Percentiles rank a stretch among this genome's conserved stretches.
Evolutionary conservation across 106 monocot genomes (phyloP).

Genomic region (Chionographis japonica): DNA sequence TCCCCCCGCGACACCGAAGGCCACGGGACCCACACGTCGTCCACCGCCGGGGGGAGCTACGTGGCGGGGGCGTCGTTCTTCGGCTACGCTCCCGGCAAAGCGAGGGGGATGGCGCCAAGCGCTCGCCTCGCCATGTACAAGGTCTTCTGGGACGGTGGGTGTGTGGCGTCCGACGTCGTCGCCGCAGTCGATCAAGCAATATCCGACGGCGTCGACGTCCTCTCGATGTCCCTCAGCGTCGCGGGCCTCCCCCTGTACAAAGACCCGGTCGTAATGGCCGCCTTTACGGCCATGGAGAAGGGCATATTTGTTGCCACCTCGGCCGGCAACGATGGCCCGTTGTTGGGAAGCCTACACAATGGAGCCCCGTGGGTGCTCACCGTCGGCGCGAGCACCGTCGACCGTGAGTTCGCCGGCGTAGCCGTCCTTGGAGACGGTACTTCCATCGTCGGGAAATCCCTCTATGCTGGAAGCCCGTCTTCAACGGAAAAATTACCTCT

Average conservation of each 20-base stretch:
- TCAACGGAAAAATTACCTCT: background rate
- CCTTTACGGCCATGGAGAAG: constrained; percentile 52
- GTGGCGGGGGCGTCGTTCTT: constrained; percentile 36
- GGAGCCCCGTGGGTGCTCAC: constrained; percentile 66
- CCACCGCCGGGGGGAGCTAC: constrained; percentile 53
- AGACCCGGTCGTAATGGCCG: constrained; percentile 62
- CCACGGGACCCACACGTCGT: constrained; percentile 85
- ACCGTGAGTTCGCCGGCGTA: constrained; percentile 40
- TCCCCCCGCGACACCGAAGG: constrained; percentile 61
- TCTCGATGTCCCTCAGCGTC: constrained; percentile 62
- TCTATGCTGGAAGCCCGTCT: too few species aligned
- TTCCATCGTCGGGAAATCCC: too few species aligned
- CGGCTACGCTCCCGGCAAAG: constrained; percentile 51
- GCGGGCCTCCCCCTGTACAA: constrained; percentile 32
- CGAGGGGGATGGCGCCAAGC: constrained; percentile 53
- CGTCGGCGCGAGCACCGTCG: constrained; percentile 59
- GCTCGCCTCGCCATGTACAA: constrained; percentile 69
- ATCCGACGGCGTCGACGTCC: constrained; percentile 64
- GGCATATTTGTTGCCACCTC: constrained; percentile 65
- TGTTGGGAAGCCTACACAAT: constrained; percentile 38
- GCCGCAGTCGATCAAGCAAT: constrained; percentile 56
- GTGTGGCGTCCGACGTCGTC: constrained; percentile 49
- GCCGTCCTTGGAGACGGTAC: constrained; percentile 29
- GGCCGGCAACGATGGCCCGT: constrained; percentile 57
- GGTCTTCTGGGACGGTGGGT: constrained; percentile 32